Base-by-base conservation (phyloP, 345 rosid genomes). In the Salix koriyanagi region DNA sequence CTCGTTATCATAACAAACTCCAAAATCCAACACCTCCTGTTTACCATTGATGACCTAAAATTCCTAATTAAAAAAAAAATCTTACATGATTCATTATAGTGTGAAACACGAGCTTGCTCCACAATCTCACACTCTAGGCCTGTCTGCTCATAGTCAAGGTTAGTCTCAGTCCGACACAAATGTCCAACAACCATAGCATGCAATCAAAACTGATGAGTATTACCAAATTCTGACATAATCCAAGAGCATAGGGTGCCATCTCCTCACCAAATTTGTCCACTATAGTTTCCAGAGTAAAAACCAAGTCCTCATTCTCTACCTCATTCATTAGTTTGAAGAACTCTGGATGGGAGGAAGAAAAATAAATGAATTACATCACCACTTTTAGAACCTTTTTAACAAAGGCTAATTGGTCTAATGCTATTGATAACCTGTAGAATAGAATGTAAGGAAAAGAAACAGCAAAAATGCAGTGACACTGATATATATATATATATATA, bases 181-280 rank as follows among this genome's bases (percentile, higher is more conserved):
- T 69, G 34, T 37, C 56, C 34, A 39, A 34, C 41, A 36, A 18
- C 71, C 7, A 11, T 25, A 76, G 30, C 52, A 37, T 65, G 30
- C 6, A 10, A 67, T 56, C 67, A 42, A 37, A 54, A 7, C n/a
- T 34, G 60, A 2, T 16, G 39, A 70, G 32, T 44, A 82, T 81
- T 91, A 94, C 98, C 93, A 94, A 84, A 84, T 94, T 94, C 83
- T 89, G 94, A 88, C 98, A 94, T 81, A 94, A 86, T 58, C 97
- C 98, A 75, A 94, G 82, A 76, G 98, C 98, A 88, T 84, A 94
- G 26, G 97, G 98, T 73, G 96, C 94, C 97, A 94, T 94, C 87
- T 94, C 98, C 83, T 94, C 98, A 4, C 98, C 98, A 85, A 94
- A 94, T 83, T 91, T 94, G 86, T 94, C 97, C 28, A 94, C 98